Base-by-base conservation (phyloP, 371 early-diverging fungal genomes). In the Mucor mucedo region DNA sequence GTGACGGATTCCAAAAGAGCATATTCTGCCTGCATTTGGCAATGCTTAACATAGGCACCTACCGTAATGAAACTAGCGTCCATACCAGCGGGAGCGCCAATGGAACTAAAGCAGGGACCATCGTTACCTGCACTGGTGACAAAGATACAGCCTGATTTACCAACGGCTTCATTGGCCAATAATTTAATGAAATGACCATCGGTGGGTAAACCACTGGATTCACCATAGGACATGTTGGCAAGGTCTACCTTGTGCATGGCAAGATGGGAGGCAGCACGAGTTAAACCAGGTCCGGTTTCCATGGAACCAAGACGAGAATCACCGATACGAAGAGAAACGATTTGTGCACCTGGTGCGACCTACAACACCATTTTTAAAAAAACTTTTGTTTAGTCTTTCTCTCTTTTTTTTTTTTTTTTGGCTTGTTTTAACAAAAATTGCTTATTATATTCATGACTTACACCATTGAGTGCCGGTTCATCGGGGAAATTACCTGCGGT, bases 191-290 rank as follows among this genome's bases (percentile, higher is more conserved):
- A 95, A 60, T 91, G 89, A 33, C 97, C 97, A 28, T 72, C 73
- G 63, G 92, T 86, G 33, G 94, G 83, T 10, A 87, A 73, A 40
- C 87, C 74, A 7, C 87, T 72, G 3, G 92, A 87, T 84, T 97
- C 97, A 60, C 97, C 97, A 70, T 90, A 98, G 32, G 93, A 93
- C 88, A 98, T 95, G 78, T 98, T 98, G 55, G 95, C 97, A n/a
- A 97, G 79, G 65, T 97, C 96, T 10, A 86, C 84, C 68, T 91
- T 89, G 69, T 91, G 78, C 64, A 86, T 89, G 32, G 85, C 87
- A 53, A 88, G 83, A 66, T 93, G 93, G 33, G 83, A 84, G 30
- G 89, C 90, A 1, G 97, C 95, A 61, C 98, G 89, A 7, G 92
- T 89, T 38, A 98, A 80, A 1, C 89, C 94, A 13, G 88, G 81